phyloP scores from a whole-genome alignment of 768 basidiomycete genomes.

The Tricholoma furcatifolium region DNA sequence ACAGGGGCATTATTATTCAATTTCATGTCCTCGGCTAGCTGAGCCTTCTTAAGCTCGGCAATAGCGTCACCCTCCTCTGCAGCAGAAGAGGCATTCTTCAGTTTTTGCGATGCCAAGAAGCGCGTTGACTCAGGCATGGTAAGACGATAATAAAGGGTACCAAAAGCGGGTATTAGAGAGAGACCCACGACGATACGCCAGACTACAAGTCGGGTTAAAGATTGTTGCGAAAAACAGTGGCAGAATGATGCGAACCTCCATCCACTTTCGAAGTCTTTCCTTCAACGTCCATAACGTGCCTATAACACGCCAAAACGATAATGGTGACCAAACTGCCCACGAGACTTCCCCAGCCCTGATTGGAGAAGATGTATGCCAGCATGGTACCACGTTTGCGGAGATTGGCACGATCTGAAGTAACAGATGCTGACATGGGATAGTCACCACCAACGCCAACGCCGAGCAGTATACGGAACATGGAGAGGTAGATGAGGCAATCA shows the following conservation, averaged over 20 bases:
- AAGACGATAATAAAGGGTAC: slow-evolving; percentile 72
- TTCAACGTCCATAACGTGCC: slow-evolving; percentile 57
- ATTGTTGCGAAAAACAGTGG: not conserved
- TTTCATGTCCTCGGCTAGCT: slow-evolving; percentile 26
- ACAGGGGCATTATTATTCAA: slow-evolving; percentile 6
- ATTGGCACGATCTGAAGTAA: slow-evolving; percentile 66
- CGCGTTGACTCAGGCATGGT: slow-evolving; percentile 70
- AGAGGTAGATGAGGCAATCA: slow-evolving; percentile 58
- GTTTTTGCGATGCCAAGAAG: slow-evolving; percentile 43
- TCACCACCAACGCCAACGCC: slow-evolving; percentile 81
- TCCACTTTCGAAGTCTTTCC: slow-evolving; percentile 64
- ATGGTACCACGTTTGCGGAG: slow-evolving; percentile 69
- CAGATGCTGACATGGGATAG: slow-evolving; percentile 73
- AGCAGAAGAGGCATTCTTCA: slow-evolving; percentile 15
- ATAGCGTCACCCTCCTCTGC: slow-evolving; percentile 24
- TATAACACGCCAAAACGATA: slow-evolving; percentile 64
- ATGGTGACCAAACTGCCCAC: slow-evolving; percentile 61
- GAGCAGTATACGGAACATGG: slow-evolving; percentile 66
- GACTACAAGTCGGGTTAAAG: slow-evolving; percentile 29
- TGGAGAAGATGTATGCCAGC: slow-evolving; percentile 75
- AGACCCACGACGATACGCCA: slow-evolving; percentile 79
- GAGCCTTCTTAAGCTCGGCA: slow-evolving; percentile 33
- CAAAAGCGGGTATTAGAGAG: slow-evolving; percentile 73
- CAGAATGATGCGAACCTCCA: slow-evolving; percentile 44
- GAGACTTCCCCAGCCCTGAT: slow-evolving; percentile 78